These are phyloP conservation scores for Fraxinus greggii DNA, from an alignment of 305 asterid genomes.

Conservation along the genomic window DNA sequence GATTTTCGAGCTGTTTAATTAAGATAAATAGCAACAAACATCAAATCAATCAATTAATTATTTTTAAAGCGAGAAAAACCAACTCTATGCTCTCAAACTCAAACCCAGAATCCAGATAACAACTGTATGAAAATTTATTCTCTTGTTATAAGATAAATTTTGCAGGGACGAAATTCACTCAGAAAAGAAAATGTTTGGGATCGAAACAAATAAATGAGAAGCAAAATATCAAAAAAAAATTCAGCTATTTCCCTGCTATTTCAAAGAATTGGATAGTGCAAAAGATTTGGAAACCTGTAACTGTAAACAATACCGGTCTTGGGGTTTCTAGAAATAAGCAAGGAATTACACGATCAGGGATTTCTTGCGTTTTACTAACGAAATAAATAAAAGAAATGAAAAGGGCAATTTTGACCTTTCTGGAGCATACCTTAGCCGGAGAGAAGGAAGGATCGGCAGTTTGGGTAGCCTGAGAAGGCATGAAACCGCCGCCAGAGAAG, in stretches of 20 bases:
- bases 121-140: neutral
- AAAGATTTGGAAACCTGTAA: neutral
- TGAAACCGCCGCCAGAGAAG: slow-evolving; percentile 94
- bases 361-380: neutral
- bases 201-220: neutral
- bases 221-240: neutral
- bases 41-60: neutral
- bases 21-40: neutral
- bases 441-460: slow-evolving; percentile 53
- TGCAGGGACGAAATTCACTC: neutral
- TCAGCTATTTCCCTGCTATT: neutral
- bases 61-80: neutral
- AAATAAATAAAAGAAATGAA: neutral
- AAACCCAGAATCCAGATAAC: neutral
- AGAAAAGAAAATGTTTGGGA: neutral
- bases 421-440: slow-evolving; percentile 58
- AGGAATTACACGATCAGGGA: neutral
- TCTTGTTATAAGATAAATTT: neutral
- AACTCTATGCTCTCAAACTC: neutral
- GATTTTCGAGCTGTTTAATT: neutral
- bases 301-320: neutral
- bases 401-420: neutral
- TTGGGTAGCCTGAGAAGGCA: slow-evolving; percentile 96
- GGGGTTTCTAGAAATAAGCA: neutral
- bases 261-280: neutral